Conservation (phyloP, 176 grass and related monocot genomes). For the Eragrostis curvula region DNA sequence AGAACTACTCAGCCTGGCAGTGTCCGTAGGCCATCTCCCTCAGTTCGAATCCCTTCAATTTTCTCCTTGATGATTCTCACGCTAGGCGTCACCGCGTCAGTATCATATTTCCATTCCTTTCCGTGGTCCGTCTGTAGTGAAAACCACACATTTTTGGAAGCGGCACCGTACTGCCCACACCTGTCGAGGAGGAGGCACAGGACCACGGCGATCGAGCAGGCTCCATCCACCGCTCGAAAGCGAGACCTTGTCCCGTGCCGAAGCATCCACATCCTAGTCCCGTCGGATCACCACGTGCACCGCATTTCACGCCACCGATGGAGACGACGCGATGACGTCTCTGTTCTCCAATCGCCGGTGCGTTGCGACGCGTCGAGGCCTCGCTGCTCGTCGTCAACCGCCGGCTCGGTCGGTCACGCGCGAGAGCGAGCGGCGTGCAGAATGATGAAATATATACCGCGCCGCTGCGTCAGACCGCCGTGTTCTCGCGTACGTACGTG, state of each 20-base stretch:
- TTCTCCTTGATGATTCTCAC: neutral
- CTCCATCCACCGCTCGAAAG: neutral
- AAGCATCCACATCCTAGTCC: neutral
- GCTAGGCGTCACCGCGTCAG: neutral
- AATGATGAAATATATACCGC: neutral
- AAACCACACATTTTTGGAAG: neutral
- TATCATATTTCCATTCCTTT: neutral
- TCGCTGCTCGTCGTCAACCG: neutral
- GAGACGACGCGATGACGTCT: neutral
- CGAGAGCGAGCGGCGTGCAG: neutral
- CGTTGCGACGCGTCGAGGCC: neutral
- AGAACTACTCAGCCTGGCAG: too few relatives aligned
- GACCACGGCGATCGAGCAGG: neutral
- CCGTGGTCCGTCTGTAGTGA: neutral
- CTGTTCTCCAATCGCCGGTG: neutral
- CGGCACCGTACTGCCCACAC: neutral
- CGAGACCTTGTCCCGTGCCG: conserved; percentile 18
- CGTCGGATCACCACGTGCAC: neutral
- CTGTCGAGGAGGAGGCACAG: neutral
- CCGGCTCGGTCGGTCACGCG: neutral
- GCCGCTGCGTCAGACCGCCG: neutral
- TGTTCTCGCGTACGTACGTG: neutral
- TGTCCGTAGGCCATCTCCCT: too few relatives aligned
- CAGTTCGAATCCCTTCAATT: neutral
- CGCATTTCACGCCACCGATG: conserved; percentile 1